Evolutionary conservation across 768 basidiomycete species (phyloP).

Genomic region (Xerocomus potaroensis): DNA sequence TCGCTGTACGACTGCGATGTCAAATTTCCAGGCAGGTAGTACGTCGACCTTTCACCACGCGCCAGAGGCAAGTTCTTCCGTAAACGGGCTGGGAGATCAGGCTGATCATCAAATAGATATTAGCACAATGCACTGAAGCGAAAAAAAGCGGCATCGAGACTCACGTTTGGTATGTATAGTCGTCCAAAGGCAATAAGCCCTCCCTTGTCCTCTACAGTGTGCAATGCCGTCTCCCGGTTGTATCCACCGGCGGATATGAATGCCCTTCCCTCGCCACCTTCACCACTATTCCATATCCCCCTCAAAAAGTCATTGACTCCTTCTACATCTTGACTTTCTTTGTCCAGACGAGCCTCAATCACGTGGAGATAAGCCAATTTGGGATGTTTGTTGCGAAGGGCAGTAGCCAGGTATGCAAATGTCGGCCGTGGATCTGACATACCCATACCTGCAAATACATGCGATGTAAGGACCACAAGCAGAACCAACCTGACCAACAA

Average conservation of each 20-base stretch:
- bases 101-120: conserved; percentile 14
- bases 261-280: not conserved
- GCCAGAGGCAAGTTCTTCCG: conserved; percentile 16
- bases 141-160: not conserved
- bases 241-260: too few relatives aligned
- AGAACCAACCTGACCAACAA: not conserved
- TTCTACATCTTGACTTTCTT: conserved; percentile 2
- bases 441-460: conserved; percentile 38
- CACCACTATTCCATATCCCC: not conserved
- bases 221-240: too few relatives aligned
- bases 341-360: conserved; percentile 36
- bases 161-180: conserved; percentile 5
- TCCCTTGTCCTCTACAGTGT: too few relatives aligned
- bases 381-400: conserved; percentile 30
- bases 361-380: conserved; percentile 49
- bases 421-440: conserved; percentile 52
- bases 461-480: not conserved
- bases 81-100: conserved; percentile 27
- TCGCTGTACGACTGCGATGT: conserved; percentile 28
- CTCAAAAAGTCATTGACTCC: conserved; percentile 43
- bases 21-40: conserved; percentile 23
- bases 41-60: conserved; percentile 16
- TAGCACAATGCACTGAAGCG: not conserved
- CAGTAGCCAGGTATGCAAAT: conserved; percentile 44
- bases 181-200: too few relatives aligned